A percentile compares a stretch with the other conserved stretches of the same genome.
phyloP scores from a whole-genome alignment of 2,329 filamentous ascomycete species.

The Fusarium paranaense region DNA sequence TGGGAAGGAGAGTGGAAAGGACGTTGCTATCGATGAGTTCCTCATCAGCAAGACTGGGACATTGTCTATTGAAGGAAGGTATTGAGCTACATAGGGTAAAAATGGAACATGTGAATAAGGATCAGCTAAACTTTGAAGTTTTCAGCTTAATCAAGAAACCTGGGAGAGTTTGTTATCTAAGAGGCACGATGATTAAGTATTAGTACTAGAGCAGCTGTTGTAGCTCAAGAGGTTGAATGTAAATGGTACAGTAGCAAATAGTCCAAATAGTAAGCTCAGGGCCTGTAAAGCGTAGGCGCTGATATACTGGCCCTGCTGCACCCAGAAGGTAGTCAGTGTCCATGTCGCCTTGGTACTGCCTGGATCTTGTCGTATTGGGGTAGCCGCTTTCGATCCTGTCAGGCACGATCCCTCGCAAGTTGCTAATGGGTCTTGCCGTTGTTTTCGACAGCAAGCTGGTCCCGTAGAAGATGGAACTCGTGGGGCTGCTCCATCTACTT shows the following conservation, averaged over 20 bases:
- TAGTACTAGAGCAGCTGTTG: not conserved
- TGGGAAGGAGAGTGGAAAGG: not conserved
- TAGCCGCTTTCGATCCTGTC: not conserved
- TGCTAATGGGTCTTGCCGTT: not conserved
- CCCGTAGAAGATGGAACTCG: not conserved
- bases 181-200: not conserved
- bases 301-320: not conserved
- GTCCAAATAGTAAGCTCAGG: not conserved
- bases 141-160: not conserved
- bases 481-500: not conserved
- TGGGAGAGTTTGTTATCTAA: not conserved
- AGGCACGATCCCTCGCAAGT: not conserved
- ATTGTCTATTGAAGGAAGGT: not conserved
- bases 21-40: not conserved
- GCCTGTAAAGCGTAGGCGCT: not conserved
- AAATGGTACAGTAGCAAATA: not conserved
- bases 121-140: not conserved
- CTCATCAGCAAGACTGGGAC: not conserved
- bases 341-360: not conserved
- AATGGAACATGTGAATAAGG: not conserved
- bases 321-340: not conserved
- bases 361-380: not conserved
- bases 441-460: not conserved
- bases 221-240: not conserved
- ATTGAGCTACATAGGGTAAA: not conserved